Evolutionary conservation across 164 flowering plant species (phyloP).

Genomic region (Tetrastigma voinierianum): DNA sequence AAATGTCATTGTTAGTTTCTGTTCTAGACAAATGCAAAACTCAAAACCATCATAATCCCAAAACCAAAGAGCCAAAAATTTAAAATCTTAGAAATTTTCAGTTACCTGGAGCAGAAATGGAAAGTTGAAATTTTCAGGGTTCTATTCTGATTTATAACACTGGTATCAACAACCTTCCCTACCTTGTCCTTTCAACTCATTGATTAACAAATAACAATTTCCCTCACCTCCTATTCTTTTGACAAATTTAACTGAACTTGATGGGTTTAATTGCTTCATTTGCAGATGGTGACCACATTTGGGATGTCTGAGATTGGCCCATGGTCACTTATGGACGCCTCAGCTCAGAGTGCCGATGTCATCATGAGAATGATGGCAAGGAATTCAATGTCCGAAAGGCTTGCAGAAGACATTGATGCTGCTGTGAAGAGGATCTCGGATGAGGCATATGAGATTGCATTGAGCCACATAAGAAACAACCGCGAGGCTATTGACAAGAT

Average conservation of each 20-base stretch:
- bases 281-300: slow-evolving; percentile 82
- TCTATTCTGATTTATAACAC: not conserved
- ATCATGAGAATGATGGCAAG: slow-evolving; percentile 94
- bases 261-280: not conserved
- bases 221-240: not conserved
- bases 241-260: not conserved
- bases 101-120: not conserved
- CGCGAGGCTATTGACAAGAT: slow-evolving; percentile 87
- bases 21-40: too few relatives aligned
- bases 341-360: slow-evolving; percentile 71
- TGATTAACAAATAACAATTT: not conserved
- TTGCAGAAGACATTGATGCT: slow-evolving; percentile 79
- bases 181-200: not conserved
- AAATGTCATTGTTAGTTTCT: too few relatives aligned
- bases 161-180: not conserved
- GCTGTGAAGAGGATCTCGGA: slow-evolving; percentile 72
- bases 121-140: not conserved
- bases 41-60: too few relatives aligned
- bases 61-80: too few relatives aligned
- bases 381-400: slow-evolving; percentile 87
- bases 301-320: slow-evolving; percentile 95
- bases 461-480: slow-evolving; percentile 64
- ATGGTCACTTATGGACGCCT: slow-evolving; percentile 85
- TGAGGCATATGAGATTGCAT: slow-evolving; percentile 72
- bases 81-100: not conserved